Evolutionary conservation across 139 green algal species (phyloP).

Genomic region (Chlorokybus atmophyticus): DNA sequence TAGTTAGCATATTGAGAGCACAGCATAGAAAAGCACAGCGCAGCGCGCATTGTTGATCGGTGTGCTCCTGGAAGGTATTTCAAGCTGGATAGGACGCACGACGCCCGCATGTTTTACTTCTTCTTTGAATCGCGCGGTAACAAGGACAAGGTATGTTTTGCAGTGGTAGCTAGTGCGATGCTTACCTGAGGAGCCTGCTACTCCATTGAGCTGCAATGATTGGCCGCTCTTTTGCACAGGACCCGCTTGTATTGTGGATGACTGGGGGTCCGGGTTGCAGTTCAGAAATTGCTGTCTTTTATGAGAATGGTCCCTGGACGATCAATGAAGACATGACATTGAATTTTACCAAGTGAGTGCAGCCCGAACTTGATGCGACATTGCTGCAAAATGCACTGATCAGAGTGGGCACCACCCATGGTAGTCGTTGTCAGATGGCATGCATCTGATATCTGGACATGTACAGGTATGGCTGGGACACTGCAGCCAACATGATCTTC

Average conservation of each 20-base stretch:
- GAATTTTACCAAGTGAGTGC: conserved; percentile 35
- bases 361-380: not conserved
- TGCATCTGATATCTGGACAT: no score
- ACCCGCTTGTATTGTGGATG: conserved; percentile 57
- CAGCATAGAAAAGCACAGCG: no score
- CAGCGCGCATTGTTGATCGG: no score
- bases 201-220: no score
- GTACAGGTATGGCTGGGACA: conserved; percentile 58
- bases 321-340: conserved; percentile 45
- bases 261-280: conserved; percentile 82
- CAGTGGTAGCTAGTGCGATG: no score
- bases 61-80: not conserved
- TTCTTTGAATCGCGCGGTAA: conserved; percentile 24
- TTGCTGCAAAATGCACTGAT: not conserved
- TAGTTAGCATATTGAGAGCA: no score
- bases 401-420: no score
- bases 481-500: conserved; percentile 22
- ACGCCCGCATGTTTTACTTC: conserved; percentile 17
- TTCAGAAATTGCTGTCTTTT: conserved; percentile 68
- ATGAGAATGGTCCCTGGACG: conserved; percentile 72
- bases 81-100: not conserved
- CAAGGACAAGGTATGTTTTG: conserved; percentile 10
- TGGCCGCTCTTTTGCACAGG: no score
- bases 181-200: no score
- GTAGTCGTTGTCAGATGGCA: no score